phyloP scores from a whole-genome alignment of 495 filamentous ascomycete genomes.

The Aspergillus mulundensis region DNA sequence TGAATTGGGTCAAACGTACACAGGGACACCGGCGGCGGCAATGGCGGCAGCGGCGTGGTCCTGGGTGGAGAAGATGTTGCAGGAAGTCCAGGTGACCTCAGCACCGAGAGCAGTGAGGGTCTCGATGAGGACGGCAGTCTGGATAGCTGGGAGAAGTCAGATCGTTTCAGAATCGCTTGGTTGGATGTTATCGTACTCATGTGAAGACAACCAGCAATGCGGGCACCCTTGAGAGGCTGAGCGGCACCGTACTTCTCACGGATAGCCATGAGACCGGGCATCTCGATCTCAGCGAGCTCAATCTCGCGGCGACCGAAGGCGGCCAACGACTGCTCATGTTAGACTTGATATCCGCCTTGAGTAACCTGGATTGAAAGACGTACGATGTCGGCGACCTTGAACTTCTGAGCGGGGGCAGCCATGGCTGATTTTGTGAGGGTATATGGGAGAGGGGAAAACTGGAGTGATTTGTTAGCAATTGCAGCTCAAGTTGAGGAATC shows the following conservation, averaged over 20 bases:
- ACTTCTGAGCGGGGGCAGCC: slow-evolving; percentile 80
- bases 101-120: slow-evolving; percentile 90
- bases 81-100: slow-evolving; percentile 93
- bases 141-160: slow-evolving; percentile 63
- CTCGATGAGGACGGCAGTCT: slow-evolving; percentile 98
- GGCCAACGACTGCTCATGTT: slow-evolving; percentile 62
- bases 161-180: neutral
- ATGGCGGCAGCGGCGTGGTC: slow-evolving; percentile 98
- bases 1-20: slow-evolving; percentile 48
- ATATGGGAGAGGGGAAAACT: slow-evolving; percentile 1
- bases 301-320: slow-evolving; percentile 99
- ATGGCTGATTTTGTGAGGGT: slow-evolving; percentile 26
- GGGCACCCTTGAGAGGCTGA: slow-evolving; percentile 87
- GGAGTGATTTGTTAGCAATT: slow-evolving; percentile 12
- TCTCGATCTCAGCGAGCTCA: slow-evolving; percentile 97
- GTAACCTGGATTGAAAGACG: slow-evolving; percentile 22
- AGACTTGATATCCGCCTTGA: slow-evolving; percentile 1
- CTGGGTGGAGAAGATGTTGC: slow-evolving; percentile 99
- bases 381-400: slow-evolving; percentile 97
- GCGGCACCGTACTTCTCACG: slow-evolving; percentile 84
- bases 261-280: slow-evolving; percentile 96
- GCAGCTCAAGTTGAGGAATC: neutral
- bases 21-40: slow-evolving; percentile 86
- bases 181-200: too few relatives aligned
- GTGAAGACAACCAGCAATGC: slow-evolving; percentile 96